phyloP scores from a whole-genome alignment of 2,329 filamentous ascomycete species.

The Achaetomium macrosporum region DNA sequence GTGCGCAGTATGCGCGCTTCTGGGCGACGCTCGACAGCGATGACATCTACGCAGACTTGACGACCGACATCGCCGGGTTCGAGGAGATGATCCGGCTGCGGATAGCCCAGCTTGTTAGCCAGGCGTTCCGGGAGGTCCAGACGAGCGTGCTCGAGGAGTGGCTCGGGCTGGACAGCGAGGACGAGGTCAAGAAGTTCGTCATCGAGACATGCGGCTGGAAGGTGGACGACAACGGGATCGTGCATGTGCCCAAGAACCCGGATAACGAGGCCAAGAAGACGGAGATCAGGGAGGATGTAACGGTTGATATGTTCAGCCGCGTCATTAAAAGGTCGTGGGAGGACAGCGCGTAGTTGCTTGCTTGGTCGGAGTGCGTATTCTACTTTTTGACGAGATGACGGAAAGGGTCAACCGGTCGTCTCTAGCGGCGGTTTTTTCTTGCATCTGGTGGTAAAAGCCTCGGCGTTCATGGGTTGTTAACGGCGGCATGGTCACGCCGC shows the following conservation, averaged over 20 bases:
- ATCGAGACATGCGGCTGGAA: slow-evolving; percentile 83
- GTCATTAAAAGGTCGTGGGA: slow-evolving; percentile 83
- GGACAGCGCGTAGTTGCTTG: slow-evolving; percentile 54
- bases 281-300: slow-evolving; percentile 91
- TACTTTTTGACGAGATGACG: slow-evolving; percentile 8
- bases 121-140: slow-evolving; percentile 69
- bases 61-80: slow-evolving; percentile 89
- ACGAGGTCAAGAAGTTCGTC: slow-evolving; percentile 69
- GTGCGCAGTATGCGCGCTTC: slow-evolving; percentile 85
- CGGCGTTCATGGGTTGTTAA: slow-evolving; percentile 25
- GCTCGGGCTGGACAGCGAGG: slow-evolving; percentile 62
- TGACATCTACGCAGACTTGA: slow-evolving; percentile 91
- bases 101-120: slow-evolving; percentile 81
- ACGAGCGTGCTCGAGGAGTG: slow-evolving; percentile 65
- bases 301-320: slow-evolving; percentile 76
- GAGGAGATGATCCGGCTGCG: slow-evolving; percentile 88
- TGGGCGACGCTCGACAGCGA: slow-evolving; percentile 90
- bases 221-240: slow-evolving; percentile 58
- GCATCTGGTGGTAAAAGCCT: slow-evolving; percentile 28
- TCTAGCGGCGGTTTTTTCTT: slow-evolving; percentile 20
- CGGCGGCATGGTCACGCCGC: slow-evolving; percentile 19
- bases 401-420: slow-evolving; percentile 11
- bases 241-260: slow-evolving; percentile 83
- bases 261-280: slow-evolving; percentile 97
- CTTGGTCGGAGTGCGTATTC: neutral